Evolutionary conservation across 1,139 yeast species (phyloP).

Genomic region (Sugiyamaella pinicola): DNA sequence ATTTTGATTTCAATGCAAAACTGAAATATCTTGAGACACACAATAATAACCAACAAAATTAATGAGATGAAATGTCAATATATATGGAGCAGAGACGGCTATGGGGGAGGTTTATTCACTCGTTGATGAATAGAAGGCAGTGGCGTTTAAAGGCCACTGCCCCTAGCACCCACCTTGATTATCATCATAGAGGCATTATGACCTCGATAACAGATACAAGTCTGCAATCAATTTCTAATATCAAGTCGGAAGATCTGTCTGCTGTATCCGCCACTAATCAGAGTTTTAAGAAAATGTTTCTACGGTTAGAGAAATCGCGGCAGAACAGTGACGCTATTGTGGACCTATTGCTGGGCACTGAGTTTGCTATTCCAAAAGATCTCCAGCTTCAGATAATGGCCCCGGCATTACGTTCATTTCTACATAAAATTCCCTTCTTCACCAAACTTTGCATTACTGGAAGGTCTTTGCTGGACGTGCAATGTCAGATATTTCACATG

Average conservation of each 20-base stretch:
- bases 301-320: background rate
- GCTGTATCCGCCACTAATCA: background rate
- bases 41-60: too few species aligned
- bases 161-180: background rate
- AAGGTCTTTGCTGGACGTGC: slow-evolving; percentile 8
- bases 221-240: background rate
- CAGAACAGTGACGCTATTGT: slow-evolving; percentile 16
- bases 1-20: background rate
- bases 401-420: slow-evolving; percentile 11
- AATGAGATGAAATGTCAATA: background rate
- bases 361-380: slow-evolving; percentile 17
- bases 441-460: slow-evolving; percentile 14
- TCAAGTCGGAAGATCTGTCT: background rate
- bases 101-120: background rate
- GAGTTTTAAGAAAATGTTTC: slow-evolving; percentile 1
- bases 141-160: background rate
- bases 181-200: background rate
- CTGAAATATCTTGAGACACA: too few species aligned
- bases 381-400: slow-evolving; percentile 20
- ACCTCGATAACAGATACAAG: background rate
- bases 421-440: slow-evolving; percentile 1
- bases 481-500: slow-evolving; percentile 18
- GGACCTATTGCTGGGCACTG: slow-evolving; percentile 8
- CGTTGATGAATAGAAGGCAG: background rate
- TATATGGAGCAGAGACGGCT: background rate